Evolutionary conservation across 1,139 yeast species (phyloP).

Genomic region (Waltiozyma sp.): DNA sequence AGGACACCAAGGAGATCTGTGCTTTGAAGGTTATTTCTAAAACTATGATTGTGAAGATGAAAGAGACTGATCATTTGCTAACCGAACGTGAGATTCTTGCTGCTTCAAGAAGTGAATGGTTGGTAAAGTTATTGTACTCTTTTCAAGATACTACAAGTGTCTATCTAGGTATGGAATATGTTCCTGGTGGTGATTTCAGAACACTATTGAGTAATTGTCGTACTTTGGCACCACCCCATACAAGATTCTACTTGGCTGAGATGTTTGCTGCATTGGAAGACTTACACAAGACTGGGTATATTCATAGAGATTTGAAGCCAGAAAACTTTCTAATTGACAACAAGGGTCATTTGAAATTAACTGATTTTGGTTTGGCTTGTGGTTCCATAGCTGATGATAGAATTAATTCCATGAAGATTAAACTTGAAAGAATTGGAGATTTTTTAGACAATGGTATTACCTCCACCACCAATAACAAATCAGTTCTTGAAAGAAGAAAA

Average conservation of each 20-base stretch:
- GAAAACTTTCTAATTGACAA: slow-evolving; percentile 93
- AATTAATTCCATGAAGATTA: slow-evolving; percentile 84
- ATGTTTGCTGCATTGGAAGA: slow-evolving; percentile 95
- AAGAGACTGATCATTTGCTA: slow-evolving; percentile 90
- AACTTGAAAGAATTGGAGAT: slow-evolving; percentile 72
- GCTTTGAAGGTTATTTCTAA: slow-evolving; percentile 91
- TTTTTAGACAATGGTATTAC: slow-evolving; percentile 28
- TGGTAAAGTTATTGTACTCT: slow-evolving; percentile 85
- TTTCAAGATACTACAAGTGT: slow-evolving; percentile 89
- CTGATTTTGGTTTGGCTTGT: slow-evolving; percentile 96
- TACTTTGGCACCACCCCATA: slow-evolving; percentile 85
- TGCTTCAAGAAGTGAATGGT: slow-evolving; percentile 91
- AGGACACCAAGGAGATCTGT: slow-evolving; percentile 90
- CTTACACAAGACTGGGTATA: slow-evolving; percentile 87
- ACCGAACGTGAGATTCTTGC: slow-evolving; percentile 96
- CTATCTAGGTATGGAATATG: slow-evolving; percentile 96
- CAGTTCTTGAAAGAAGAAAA: slow-evolving; percentile 81
- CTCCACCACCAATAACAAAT: slow-evolving; percentile 48
- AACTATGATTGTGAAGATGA: slow-evolving; percentile 73
- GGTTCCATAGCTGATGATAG: slow-evolving; percentile 91
- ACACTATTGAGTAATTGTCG: slow-evolving; percentile 90
- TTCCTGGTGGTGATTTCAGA: slow-evolving; percentile 98
- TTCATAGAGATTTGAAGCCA: slow-evolving; percentile 95
- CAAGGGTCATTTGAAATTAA: slow-evolving; percentile 89
- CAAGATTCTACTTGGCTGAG: slow-evolving; percentile 88